Conservation (phyloP, 75 land plant species). For the Pinus albicaulis region DNA sequence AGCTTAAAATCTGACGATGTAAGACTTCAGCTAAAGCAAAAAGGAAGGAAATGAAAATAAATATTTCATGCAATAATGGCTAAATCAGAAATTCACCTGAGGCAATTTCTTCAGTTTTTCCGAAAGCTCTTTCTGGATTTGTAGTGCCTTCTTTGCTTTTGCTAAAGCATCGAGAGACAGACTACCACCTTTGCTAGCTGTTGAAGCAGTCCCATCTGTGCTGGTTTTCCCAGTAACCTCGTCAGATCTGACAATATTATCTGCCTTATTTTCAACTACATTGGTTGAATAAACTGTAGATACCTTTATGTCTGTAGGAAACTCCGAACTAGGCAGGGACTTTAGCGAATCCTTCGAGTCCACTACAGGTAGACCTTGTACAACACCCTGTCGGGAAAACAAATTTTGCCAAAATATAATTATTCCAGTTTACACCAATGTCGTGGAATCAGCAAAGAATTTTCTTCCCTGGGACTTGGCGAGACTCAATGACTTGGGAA, state of each 20-base stretch:
- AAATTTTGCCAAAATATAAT: constrained; percentile 6
- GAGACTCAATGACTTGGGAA: too few relatives aligned
- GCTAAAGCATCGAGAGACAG: constrained; percentile 86
- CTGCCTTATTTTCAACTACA: constrained; percentile 64
- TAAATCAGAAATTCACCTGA: constrained; percentile 31
- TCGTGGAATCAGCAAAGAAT: too few relatives aligned
- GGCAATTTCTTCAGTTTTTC: constrained; percentile 91
- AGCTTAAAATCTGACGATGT: neutral
- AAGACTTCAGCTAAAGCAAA: neutral
- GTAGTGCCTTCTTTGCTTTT: constrained; percentile 81
- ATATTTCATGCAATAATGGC: neutral
- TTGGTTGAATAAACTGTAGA: constrained; percentile 66
- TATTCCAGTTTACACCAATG: too few relatives aligned
- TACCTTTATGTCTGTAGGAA: constrained; percentile 56
- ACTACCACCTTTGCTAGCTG: constrained; percentile 61
- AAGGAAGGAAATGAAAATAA: neutral
- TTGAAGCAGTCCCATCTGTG: constrained; percentile 66
- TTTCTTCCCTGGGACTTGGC: too few relatives aligned
- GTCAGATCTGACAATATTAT: constrained; percentile 72
- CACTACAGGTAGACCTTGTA: constrained; percentile 17
- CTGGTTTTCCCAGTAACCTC: constrained; percentile 75
- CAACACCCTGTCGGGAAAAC: constrained; percentile 28
- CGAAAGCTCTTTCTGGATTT: constrained; percentile 73
- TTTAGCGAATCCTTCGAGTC: constrained; percentile 23
- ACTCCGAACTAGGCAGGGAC: constrained; percentile 16